phyloP scores from a whole-genome alignment of 495 filamentous ascomycete species.

The Tuber magnatum region DNA sequence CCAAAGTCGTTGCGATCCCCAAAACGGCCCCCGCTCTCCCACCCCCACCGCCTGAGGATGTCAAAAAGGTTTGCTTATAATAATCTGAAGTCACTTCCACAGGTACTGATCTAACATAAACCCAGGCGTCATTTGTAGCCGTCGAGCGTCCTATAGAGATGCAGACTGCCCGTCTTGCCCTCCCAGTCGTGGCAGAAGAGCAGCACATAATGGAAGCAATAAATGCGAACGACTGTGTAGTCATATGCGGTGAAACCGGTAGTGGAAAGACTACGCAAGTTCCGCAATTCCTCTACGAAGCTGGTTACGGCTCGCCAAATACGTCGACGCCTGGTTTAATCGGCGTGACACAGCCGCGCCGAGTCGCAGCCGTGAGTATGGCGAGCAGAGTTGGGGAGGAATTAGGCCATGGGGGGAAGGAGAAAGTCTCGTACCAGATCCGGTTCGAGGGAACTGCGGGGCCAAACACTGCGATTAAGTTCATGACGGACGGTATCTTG shows the following conservation, averaged over 20 bases:
- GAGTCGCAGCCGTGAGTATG: conserved; percentile 92
- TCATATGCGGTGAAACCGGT: conserved; percentile 93
- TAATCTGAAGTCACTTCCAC: background rate
- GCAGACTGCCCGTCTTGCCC: conserved; percentile 64
- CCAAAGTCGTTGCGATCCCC: background rate
- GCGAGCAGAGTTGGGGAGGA: conserved; percentile 84
- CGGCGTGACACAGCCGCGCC: conserved; percentile 85
- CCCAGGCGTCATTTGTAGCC: conserved; percentile 61
- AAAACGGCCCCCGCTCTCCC: background rate
- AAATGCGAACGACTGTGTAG: conserved; percentile 73
- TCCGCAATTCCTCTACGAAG: conserved; percentile 90
- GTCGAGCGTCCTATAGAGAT: conserved; percentile 67
- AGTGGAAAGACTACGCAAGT: conserved; percentile 97
- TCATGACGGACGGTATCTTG: conserved; percentile 98
- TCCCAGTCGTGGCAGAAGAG: conserved; percentile 90
- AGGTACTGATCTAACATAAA: background rate
- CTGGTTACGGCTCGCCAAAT: conserved; percentile 73
- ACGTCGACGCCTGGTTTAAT: conserved; percentile 84
- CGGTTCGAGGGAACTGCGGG: conserved; percentile 80
- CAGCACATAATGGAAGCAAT: conserved; percentile 98
- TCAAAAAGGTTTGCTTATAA: conserved; percentile 14
- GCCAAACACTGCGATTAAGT: conserved; percentile 88
- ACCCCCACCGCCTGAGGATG: conserved; percentile 32
- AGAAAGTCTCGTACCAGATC: conserved; percentile 85
- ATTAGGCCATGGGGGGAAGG: conserved; percentile 55